Conservation (phyloP, 1,284 basidiomycete species). For the Jaminaea rosea region DNA sequence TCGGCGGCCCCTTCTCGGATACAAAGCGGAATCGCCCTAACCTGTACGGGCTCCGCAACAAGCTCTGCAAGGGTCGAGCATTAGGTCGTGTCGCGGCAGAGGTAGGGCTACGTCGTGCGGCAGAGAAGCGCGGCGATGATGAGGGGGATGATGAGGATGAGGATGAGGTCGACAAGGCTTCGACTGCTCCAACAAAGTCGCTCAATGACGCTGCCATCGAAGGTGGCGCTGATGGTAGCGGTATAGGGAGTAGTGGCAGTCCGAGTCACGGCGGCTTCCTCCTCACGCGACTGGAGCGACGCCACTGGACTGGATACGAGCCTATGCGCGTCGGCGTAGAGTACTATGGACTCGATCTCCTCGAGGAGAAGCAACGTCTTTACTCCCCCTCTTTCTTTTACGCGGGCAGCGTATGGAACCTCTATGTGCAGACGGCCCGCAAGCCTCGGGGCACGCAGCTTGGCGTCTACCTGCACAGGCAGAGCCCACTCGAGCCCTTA, state of each 20-base stretch:
- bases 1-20: not conserved
- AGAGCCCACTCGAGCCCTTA: conserved; percentile 61
- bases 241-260: too few species aligned
- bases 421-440: conserved; percentile 74
- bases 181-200: too few species aligned
- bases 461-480: conserved; percentile 81
- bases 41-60: not conserved
- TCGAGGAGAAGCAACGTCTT: conserved; percentile 69
- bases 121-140: too few species aligned
- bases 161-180: too few species aligned
- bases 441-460: conserved; percentile 66
- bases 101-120: too few species aligned
- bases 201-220: too few species aligned
- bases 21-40: not conserved
- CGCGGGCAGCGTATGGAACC: conserved; percentile 63
- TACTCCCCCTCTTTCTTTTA: conserved; percentile 52
- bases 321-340: conserved; percentile 61
- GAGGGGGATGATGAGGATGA: too few species aligned
- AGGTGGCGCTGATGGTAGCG: too few species aligned
- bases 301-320: conserved; percentile 30
- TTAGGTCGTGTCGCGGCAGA: not conserved
- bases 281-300: not conserved
- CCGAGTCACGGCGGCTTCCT: not conserved
- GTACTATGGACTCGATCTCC: conserved; percentile 74
- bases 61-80: not conserved